phyloP scores from a whole-genome alignment of 805 yeast genomes.

The Candida koratica region DNA sequence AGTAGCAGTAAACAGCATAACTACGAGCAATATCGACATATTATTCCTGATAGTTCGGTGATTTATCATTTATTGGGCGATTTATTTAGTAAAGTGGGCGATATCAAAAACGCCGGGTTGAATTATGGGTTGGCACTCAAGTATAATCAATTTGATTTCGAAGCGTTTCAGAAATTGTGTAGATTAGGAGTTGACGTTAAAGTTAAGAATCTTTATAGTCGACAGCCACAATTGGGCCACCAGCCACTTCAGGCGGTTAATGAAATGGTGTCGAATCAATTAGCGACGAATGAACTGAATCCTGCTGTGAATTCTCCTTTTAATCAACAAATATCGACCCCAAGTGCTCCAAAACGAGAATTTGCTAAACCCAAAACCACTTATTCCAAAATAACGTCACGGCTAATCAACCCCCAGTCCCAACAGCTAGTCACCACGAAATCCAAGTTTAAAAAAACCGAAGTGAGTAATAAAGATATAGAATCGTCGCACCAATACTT shows the following conservation, averaged over 20 bases:
- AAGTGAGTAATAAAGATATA: constrained; percentile 20
- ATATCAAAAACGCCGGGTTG: constrained; percentile 59
- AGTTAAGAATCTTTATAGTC: constrained; percentile 43
- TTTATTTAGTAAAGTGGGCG: constrained; percentile 55
- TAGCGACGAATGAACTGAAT: background rate
- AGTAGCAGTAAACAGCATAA: constrained; percentile 21
- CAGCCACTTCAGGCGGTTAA: constrained; percentile 2
- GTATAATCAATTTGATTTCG: constrained; percentile 79
- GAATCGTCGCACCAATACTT: constrained; percentile 40
- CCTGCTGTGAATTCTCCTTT: constrained; percentile 5
- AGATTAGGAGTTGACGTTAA: constrained; percentile 67
- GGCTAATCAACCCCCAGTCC: constrained; percentile 37
- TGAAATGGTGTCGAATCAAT: background rate
- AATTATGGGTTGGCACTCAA: constrained; percentile 67
- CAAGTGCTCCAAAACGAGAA: constrained; percentile 38
- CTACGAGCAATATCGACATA: constrained; percentile 38
- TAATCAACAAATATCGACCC: constrained; percentile 24
- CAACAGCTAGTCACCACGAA: constrained; percentile 10
- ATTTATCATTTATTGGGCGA: constrained; percentile 68
- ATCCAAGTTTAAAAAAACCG: constrained; percentile 16
- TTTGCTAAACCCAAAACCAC: constrained; percentile 28
- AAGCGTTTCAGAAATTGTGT: constrained; percentile 75
- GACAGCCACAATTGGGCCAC: background rate
- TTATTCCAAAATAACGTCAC: constrained; percentile 45
- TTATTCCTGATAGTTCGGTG: constrained; percentile 66